phyloP scores from a whole-genome alignment of 1,284 basidiomycete species.

The Sporisorium exsertum region DNA sequence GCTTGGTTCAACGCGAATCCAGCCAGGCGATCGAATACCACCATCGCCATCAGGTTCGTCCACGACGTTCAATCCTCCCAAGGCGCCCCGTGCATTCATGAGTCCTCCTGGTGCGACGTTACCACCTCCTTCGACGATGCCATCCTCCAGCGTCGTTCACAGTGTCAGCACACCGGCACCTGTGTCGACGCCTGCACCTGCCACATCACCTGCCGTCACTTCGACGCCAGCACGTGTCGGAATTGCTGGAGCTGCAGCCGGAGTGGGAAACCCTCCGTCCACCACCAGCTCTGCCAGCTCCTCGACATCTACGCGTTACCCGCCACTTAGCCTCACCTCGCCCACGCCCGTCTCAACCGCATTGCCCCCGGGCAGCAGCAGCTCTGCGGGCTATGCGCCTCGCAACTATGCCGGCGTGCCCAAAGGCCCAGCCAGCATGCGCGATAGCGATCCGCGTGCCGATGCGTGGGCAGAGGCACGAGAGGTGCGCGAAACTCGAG shows the following conservation, averaged over 20 bases:
- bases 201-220: neutral
- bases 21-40: slow-evolving; percentile 19
- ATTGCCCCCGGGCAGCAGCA: slow-evolving; percentile 10
- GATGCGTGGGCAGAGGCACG: slow-evolving; percentile 38
- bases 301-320: slow-evolving; percentile 14
- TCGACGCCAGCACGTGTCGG: slow-evolving; percentile 31
- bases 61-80: slow-evolving; percentile 41
- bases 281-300: slow-evolving; percentile 27
- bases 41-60: slow-evolving; percentile 28
- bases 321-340: slow-evolving; percentile 12
- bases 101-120: slow-evolving; percentile 16
- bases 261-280: slow-evolving; percentile 29
- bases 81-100: slow-evolving; percentile 47
- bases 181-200: neutral
- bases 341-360: slow-evolving; percentile 25
- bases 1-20: slow-evolving; percentile 18
- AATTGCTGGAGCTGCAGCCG: slow-evolving; percentile 13
- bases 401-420: slow-evolving; percentile 53
- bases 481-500: slow-evolving; percentile 22
- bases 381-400: slow-evolving; percentile 11
- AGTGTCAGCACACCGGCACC: neutral
- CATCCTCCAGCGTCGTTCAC: slow-evolving; percentile 7
- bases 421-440: slow-evolving; percentile 57
- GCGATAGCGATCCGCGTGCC: slow-evolving; percentile 36
- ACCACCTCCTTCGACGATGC: slow-evolving; percentile 9